Percentiles rank a stretch among this genome's conserved stretches.
These are phyloP conservation scores for Hansenula lynferdii DNA, from an alignment of 1,139 yeast genomes.

Conservation along the genomic window DNA sequence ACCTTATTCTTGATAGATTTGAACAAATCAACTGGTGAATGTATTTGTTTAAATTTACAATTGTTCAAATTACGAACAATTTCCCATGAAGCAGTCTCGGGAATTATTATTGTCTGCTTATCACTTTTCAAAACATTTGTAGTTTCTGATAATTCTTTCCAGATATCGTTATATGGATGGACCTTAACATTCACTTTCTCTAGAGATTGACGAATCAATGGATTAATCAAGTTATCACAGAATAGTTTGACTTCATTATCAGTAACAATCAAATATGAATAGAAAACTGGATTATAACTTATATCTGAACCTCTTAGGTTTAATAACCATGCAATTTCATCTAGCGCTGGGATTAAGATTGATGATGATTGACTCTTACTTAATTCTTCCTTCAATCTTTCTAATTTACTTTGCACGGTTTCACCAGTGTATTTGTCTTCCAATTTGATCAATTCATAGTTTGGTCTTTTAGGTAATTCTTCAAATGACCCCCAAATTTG, in stretches of 20 bases:
- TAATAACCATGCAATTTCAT: slow-evolving; percentile 90
- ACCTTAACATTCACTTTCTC: slow-evolving; percentile 36
- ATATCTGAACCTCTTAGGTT: slow-evolving; percentile 86
- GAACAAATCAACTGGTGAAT: slow-evolving; percentile 61
- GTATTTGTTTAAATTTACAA: slow-evolving; percentile 39
- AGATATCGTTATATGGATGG: slow-evolving; percentile 51
- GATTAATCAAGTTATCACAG: slow-evolving; percentile 38
- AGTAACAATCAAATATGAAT: slow-evolving; percentile 65
- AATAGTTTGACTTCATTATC: slow-evolving; percentile 52
- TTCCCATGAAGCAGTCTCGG: slow-evolving; percentile 79
- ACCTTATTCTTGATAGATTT: slow-evolving; percentile 73
- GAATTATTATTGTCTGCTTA: slow-evolving; percentile 44
- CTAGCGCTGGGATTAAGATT: slow-evolving; percentile 49
- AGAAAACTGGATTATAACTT: slow-evolving; percentile 88
- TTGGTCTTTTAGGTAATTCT: slow-evolving; percentile 42
- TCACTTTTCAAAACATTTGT: slow-evolving; percentile 39
- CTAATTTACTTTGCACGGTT: slow-evolving; percentile 34
- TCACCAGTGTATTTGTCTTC: slow-evolving; percentile 46
- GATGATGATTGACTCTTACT: slow-evolving; percentile 30
- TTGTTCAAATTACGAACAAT: slow-evolving; percentile 51
- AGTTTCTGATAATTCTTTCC: slow-evolving; percentile 43
- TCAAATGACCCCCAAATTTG: slow-evolving; percentile 61
- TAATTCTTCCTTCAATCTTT: slow-evolving; percentile 23
- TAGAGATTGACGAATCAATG: slow-evolving; percentile 27
- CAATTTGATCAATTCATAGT: slow-evolving; percentile 41